Evolutionary conservation across 805 yeast genomes (phyloP).

Genomic region (Saccharomyces kudriavzevii): DNA sequence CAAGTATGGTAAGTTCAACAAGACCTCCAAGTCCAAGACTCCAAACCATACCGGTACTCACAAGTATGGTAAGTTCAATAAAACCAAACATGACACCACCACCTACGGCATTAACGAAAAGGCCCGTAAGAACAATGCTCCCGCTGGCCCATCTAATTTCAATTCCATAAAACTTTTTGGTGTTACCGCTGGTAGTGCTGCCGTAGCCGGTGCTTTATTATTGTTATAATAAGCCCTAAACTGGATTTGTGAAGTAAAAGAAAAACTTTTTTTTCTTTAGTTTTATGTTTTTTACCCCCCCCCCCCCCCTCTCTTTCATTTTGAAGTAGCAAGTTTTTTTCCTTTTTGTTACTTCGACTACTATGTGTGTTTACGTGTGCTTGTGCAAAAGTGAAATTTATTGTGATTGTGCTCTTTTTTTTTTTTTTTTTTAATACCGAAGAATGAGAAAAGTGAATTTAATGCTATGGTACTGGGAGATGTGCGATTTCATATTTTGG

Average conservation of each 20-base stretch:
- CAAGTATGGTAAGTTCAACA: conserved; percentile 45
- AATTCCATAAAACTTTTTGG: conserved; percentile 23
- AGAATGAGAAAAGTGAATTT: background rate
- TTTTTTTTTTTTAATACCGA: conserved; percentile 1
- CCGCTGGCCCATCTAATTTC: conserved; percentile 15
- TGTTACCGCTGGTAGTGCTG: conserved; percentile 37
- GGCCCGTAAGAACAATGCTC: conserved; percentile 10
- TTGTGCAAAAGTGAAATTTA: background rate
- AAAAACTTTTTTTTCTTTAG: background rate
- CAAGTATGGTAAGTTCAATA: conserved; percentile 46
- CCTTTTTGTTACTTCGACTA: conserved; percentile 1
- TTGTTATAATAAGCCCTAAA: conserved; percentile 28
- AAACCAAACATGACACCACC: conserved; percentile 22
- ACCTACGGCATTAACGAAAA: conserved; percentile 17
- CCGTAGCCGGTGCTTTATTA: conserved; percentile 45
- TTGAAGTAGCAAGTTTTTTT: conserved; percentile 1
- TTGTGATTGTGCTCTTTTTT: background rate
- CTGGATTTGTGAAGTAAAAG: conserved; percentile 1
- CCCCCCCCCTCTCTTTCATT: background rate
- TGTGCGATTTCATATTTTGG: background rate
- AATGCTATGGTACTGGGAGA: background rate
- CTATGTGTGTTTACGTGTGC: conserved; percentile 2
- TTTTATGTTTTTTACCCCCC: background rate
- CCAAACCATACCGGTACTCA: conserved; percentile 42
- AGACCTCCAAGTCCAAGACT: conserved; percentile 27